phyloP scores from a whole-genome alignment of 2,329 filamentous ascomycete genomes.

The Dactylellina leptospora region DNA sequence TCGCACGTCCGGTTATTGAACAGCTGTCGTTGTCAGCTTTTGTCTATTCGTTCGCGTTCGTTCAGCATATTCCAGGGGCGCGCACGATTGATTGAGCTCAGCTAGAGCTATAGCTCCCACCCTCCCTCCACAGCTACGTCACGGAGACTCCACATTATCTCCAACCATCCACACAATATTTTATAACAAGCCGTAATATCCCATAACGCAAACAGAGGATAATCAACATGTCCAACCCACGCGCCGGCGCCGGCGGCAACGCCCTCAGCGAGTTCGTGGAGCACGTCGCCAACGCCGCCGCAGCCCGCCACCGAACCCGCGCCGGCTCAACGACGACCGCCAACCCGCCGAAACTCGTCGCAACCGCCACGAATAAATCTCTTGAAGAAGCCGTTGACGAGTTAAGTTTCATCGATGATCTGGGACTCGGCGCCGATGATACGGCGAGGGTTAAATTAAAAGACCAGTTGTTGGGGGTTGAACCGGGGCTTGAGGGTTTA shows the following conservation, averaged over 20 bases:
- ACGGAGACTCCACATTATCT: no score
- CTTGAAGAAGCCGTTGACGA: conserved; percentile 70
- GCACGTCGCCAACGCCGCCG: conserved; percentile 94
- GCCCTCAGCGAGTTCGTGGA: conserved; percentile 96
- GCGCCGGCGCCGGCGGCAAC: conserved; percentile 41
- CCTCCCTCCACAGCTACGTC: no score
- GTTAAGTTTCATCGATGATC: conserved; percentile 84
- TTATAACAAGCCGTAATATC: no score
- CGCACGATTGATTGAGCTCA: no score
- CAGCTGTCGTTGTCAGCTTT: neutral
- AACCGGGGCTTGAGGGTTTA: conserved; percentile 70
- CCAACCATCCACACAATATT: no score
- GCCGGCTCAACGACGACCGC: conserved; percentile 18
- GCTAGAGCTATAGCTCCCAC: no score
- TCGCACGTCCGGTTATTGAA: no score
- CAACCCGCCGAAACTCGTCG: conserved; percentile 60
- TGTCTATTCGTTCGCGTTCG: neutral
- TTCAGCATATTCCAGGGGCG: no score
- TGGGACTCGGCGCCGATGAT: conserved; percentile 72
- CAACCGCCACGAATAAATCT: conserved; percentile 58
- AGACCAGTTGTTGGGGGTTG: conserved; percentile 74
- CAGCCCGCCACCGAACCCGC: conserved; percentile 67
- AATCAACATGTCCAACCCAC: conserved; percentile 37
- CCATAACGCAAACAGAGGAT: neutral
- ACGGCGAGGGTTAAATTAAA: conserved; percentile 71